phyloP scores from a whole-genome alignment of 2,329 filamentous ascomycete genomes.

The Pezicula carpinea region DNA sequence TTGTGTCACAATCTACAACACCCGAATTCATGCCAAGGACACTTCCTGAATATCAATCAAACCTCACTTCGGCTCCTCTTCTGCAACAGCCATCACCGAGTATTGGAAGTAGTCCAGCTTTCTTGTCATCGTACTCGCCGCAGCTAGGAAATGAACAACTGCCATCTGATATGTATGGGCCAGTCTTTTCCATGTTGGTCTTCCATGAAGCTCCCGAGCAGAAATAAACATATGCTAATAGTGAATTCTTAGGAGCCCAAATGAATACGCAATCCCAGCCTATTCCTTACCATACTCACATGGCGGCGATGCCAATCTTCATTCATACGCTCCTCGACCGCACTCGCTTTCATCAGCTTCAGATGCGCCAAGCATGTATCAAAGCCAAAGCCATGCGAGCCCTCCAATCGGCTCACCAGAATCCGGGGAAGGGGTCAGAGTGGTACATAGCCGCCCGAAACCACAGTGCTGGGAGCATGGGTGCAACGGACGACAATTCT shows the following conservation, averaged over 20 bases:
- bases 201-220: not conserved
- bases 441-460: constrained; percentile 78
- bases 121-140: constrained; percentile 24
- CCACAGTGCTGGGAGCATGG: constrained; percentile 97
- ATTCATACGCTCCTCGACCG: constrained; percentile 22
- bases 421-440: constrained; percentile 51
- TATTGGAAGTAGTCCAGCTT: constrained; percentile 16
- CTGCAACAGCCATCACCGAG: constrained; percentile 24
- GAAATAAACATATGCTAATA: constrained; percentile 3
- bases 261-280: constrained; percentile 22
- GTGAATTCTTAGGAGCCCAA: constrained; percentile 14
- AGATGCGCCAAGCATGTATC: constrained; percentile 24
- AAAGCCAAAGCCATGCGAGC: constrained; percentile 24
- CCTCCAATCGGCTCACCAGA: constrained; percentile 36
- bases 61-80: constrained; percentile 26
- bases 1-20: constrained; percentile 24
- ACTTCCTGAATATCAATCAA: constrained; percentile 24
- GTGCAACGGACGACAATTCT: constrained; percentile 93
- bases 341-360: constrained; percentile 26
- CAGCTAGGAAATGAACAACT: constrained; percentile 16
- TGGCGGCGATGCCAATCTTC: constrained; percentile 17
- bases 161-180: constrained; percentile 25
- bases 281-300: constrained; percentile 24
- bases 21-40: constrained; percentile 28
- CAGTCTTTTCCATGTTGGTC: constrained; percentile 27